A percentile compares a stretch with the other conserved stretches of the same genome.
These are phyloP conservation scores for Huntiella savannae DNA, from an alignment of 2,329 filamentous ascomycete genomes.

Conservation along the genomic window DNA sequence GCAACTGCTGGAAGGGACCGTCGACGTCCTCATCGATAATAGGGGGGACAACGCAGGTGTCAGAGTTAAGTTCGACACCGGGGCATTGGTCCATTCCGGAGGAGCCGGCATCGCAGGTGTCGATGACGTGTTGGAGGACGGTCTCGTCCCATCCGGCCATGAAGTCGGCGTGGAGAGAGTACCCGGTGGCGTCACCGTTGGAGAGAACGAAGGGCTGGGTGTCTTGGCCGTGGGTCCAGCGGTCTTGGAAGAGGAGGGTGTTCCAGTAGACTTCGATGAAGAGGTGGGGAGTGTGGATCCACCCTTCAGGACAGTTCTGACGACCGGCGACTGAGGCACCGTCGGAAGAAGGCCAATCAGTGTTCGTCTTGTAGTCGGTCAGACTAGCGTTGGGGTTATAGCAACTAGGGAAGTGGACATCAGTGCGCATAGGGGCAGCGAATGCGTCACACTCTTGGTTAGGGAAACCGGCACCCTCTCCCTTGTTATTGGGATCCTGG, in stretches of 20 bases:
- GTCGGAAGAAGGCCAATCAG: slow-evolving; percentile 36
- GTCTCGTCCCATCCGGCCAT: slow-evolving; percentile 51
- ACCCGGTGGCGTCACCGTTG: slow-evolving; percentile 52
- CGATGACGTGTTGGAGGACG: slow-evolving; percentile 46
- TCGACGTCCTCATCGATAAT: slow-evolving; percentile 26
- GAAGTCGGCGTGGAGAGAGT: slow-evolving; percentile 54
- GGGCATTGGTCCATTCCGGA: slow-evolving; percentile 43
- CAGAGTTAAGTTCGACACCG: slow-evolving; percentile 33
- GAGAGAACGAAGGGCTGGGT: slow-evolving; percentile 47
- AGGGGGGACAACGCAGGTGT: slow-evolving; percentile 31
- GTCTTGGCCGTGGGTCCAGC: slow-evolving; percentile 32
- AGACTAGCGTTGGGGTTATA: slow-evolving; percentile 47
- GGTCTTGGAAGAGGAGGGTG: slow-evolving; percentile 30
- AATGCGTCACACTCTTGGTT: slow-evolving; percentile 46
- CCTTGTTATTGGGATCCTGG: slow-evolving; percentile 32
- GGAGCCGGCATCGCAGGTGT: slow-evolving; percentile 43
- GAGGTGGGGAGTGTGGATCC: slow-evolving; percentile 34
- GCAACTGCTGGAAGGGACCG: slow-evolving; percentile 28
- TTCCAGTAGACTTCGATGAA: slow-evolving; percentile 44
- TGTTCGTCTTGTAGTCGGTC: slow-evolving; percentile 43
- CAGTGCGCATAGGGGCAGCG: slow-evolving; percentile 41
- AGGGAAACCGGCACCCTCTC: slow-evolving; percentile 47
- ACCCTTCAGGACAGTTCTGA: slow-evolving; percentile 34
- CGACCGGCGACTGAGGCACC: slow-evolving; percentile 26
- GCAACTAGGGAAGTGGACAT: slow-evolving; percentile 56